Evolutionary conservation across 169 alveolate genomes (phyloP), one percentile per base, ranked within the genome.

Genomic region (Plasmodium billcollinsi): DNA sequence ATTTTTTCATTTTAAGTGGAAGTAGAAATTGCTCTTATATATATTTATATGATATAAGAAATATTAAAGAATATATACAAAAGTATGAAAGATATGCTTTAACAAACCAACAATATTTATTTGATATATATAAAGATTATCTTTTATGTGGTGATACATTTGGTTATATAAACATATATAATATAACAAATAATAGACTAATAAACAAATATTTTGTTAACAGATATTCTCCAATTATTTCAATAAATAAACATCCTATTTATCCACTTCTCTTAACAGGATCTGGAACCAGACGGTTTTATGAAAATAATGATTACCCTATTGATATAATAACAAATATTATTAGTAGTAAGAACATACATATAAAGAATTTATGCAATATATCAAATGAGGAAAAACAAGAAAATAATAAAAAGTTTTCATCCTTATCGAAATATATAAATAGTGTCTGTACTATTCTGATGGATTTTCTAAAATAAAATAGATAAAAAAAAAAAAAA

Each of bases 241-340:
- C 90, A 0, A 63, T 80, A 2, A 45, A 43, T 43, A 56, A 20
- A 11, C 90, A 80, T 14, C 83, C 76, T 39, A 29, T 15, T 3
- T 56, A 80, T 62, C 90, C 90, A 14, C 52, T 80, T 8, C 59
- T 80, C 14, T 20, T 80, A 58, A 80, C 90, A 6, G 90, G 90
- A 9, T 80, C 90, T 2, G 90, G 90, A 5, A 80, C 90, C 0
- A 66, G 90, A 69, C 58, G 90, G 11, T 80, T 67, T 80, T 80
- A 69, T 20, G 73, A 67, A 69, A 80, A 80, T 69, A 69, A 26
- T 15, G 70, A 12, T 24, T 15, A 15, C 14, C 24, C 69, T 49
- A 56, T 80, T 33, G 90, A 80, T 49, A 69, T 80, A 39, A 54
- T 70, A 24, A 61, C 90, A 9, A 80, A 20, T 80, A 12, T 70